These are phyloP conservation scores for Yamadazyma blattariae DNA, from an alignment of 1,139 yeast species.

Conservation along the genomic window DNA sequence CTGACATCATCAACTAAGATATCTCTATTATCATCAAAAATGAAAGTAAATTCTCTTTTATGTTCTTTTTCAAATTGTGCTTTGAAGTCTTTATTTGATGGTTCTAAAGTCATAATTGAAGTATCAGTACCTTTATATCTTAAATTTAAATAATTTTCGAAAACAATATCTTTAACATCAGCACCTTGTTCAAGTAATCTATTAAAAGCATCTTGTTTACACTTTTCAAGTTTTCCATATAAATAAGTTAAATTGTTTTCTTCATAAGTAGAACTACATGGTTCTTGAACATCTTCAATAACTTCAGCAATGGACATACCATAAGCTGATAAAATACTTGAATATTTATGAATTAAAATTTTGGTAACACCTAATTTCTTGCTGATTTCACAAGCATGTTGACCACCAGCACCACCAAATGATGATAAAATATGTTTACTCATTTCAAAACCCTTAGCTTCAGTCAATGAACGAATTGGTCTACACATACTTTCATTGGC, in stretches of 20 bases:
- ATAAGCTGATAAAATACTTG: slow-evolving; percentile 20
- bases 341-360: slow-evolving; percentile 17
- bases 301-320: slow-evolving; percentile 20
- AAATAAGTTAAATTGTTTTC: too few relatives aligned
- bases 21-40: slow-evolving; percentile 52
- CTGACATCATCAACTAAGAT: slow-evolving; percentile 18
- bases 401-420: slow-evolving; percentile 23
- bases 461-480: slow-evolving; percentile 19
- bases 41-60: slow-evolving; percentile 67
- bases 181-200: too few relatives aligned
- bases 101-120: slow-evolving; percentile 14
- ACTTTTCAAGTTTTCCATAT: too few relatives aligned
- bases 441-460: slow-evolving; percentile 17
- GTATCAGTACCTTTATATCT: slow-evolving; percentile 20
- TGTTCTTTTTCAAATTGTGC: slow-evolving; percentile 48
- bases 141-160: slow-evolving; percentile 16
- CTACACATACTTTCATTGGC: slow-evolving; percentile 19
- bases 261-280: too few relatives aligned
- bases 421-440: slow-evolving; percentile 17
- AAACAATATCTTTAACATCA: too few relatives aligned
- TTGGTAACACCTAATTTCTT: slow-evolving; percentile 15
- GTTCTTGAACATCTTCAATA: slow-evolving; percentile 18
- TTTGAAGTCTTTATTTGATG: slow-evolving; percentile 22
- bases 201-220: too few relatives aligned
- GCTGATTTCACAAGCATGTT: slow-evolving; percentile 19